Evolutionary conservation across 441 rosid genomes (phyloP).

Genomic region (Metrosideros polymorpha): DNA sequence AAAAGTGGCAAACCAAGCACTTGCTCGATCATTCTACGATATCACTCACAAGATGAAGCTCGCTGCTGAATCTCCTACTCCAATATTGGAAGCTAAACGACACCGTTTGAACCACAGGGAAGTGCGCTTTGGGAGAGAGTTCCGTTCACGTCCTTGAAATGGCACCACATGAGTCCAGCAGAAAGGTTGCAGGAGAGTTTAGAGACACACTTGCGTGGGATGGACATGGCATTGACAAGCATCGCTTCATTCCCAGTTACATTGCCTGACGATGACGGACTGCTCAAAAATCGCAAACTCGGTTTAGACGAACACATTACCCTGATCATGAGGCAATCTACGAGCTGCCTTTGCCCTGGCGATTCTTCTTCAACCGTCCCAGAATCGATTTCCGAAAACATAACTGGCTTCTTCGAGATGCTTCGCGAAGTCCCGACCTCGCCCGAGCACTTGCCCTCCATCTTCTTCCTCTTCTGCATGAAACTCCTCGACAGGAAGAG

Average conservation of each 20-base stretch:
- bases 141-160: constrained; percentile 35
- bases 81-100: neutral
- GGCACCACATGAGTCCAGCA: constrained; percentile 22
- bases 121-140: constrained; percentile 72
- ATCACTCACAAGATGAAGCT: neutral
- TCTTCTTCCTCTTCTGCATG: constrained; percentile 74
- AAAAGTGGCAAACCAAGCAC: neutral
- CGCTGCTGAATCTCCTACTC: neutral
- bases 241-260: constrained; percentile 24
- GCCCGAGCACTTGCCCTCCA: constrained; percentile 40
- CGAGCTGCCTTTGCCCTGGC: constrained; percentile 1
- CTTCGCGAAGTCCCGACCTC: constrained; percentile 32
- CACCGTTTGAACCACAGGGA: constrained; percentile 28
- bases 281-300: constrained; percentile 22
- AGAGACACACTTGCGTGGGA: constrained; percentile 55
- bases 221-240: constrained; percentile 57
- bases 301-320: constrained; percentile 35
- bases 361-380: constrained; percentile 39
- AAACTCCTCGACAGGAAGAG: constrained; percentile 36
- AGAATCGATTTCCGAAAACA: constrained; percentile 27
- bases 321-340: constrained; percentile 26
- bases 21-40: neutral
- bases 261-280: constrained; percentile 17
- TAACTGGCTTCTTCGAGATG: constrained; percentile 28
- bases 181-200: constrained; percentile 37